Base-by-base conservation (phyloP, 495 filamentous ascomycete species). In the Niebla homalea region DNA sequence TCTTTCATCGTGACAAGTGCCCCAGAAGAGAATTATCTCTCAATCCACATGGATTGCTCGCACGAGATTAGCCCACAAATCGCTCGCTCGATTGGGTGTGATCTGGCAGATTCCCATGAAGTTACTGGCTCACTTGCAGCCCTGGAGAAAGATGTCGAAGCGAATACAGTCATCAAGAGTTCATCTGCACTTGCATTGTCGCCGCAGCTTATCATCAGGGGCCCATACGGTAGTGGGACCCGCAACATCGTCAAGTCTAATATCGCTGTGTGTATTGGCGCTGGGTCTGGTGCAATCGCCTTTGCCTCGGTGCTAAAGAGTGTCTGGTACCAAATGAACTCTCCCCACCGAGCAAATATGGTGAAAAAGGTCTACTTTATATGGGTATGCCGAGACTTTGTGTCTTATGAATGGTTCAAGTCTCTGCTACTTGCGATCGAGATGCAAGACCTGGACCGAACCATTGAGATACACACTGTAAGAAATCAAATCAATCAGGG, bases 241-340 rank as follows among this genome's bases (percentile, higher is more conserved):
- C 81, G 86, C 58, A 80, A 85, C 65, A 84, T 64, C 41, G 86
- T 86, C 70, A 83, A 85, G 61, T 85, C 82, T 64, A 83, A 87
- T 60, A 72, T 83, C 37, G 75, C 83, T 19, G 65, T 85, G 21
- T 70, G 87, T 6, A 74, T 77, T 54, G 83, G 81, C 56, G 77
- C 80, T 23, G 83, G 83, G 64, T 84, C 84, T 54, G 81, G 82
- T 63, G 80, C 86, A 7, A 85, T 81, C 23, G 78, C 80, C 5
- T 87, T 85, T 60, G 83, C 83, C 23, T 85, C 83, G 2, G 84
- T 87, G 11, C 49, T 89, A 58, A 89, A 89, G 69, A 85, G 80
- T 49, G 85, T 89, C 64, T 89, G 84, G 84, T 89, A 87, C 63
- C 74, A 83, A n/a, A 84, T 84, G 75, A 86, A 85, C 70, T 85